Base-by-base conservation (phyloP, 306 rosid species). In the Cucumis hystrix region DNA sequence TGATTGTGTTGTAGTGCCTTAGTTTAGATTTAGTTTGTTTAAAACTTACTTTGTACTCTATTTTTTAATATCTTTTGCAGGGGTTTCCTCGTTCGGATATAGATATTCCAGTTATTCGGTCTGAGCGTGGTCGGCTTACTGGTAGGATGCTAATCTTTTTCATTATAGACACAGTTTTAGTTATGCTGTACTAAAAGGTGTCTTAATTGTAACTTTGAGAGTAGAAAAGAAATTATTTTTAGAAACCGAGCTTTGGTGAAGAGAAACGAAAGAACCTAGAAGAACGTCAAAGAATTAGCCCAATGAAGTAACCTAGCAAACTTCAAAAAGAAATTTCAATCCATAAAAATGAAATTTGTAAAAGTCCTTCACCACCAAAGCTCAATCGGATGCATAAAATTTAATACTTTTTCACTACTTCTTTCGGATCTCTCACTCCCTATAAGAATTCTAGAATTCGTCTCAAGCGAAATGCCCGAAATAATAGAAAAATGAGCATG, bases 51-150 rank as follows among this genome's bases (percentile, higher is more conserved):
- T 72, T 47, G 57, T 70, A 14, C 57, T 14, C 13, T 45, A 6
- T n/a, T 18, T 39, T 66, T 66, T 35, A 4, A 7, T 66, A 16
- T 37, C 37, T 73, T 81, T 74, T 82, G 75, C 68, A 94, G 98
- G 97, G 93, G 5, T 92, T 95, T 87, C 97, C 98, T 79, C 98
- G 96, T 20, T 71, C 91, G 2, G 96, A 95, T 76, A 78, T 90
- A 33, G 98, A 95, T 73, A 87, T 95, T 83, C 93, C 92, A 18
- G 84, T 56, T 37, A 85, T 94, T 68, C 89, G 88, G 64, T 88
- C 96, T 2, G 89, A 92, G 79, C 86, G 97, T 63, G 84, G 64
- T 76, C 96, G 95, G 37, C 96, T 94, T 66, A 64, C 90, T 70
- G 98, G 98, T 90, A 83, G 45, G 39, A 12, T 67, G 60, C 72